Percentiles rank a stretch among this genome's conserved stretches.
phyloP scores from a whole-genome alignment of 495 filamentous ascomycete genomes.

The Podospora bellae-mahoneyi region DNA sequence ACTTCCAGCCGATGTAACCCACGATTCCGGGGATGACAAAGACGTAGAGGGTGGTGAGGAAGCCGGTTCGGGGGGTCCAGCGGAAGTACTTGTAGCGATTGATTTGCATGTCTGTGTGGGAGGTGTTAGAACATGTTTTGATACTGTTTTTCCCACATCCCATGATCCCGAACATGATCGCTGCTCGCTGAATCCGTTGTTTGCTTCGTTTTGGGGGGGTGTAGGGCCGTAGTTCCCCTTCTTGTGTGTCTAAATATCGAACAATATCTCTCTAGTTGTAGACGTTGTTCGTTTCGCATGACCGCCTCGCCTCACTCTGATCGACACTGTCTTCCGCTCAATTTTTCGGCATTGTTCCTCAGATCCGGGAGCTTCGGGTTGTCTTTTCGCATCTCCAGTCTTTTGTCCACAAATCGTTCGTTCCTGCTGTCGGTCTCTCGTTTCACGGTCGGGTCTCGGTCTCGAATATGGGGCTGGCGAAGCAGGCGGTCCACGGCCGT shows the following conservation, averaged over 20 bases:
- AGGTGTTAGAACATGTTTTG: slow-evolving; percentile 21
- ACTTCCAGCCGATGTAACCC: slow-evolving; percentile 66
- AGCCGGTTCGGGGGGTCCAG: slow-evolving; percentile 79
- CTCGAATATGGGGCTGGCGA: not conserved
- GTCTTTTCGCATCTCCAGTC: not conserved
- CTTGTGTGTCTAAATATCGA: no score
- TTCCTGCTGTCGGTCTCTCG: not conserved
- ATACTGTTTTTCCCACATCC: not conserved
- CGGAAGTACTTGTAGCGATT: slow-evolving; percentile 95
- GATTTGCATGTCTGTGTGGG: slow-evolving; percentile 66
- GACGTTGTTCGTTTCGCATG: no score
- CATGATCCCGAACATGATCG: not conserved
- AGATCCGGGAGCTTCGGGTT: no score
- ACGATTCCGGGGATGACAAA: slow-evolving; percentile 64
- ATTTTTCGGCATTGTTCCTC: not conserved
- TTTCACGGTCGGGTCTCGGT: not conserved
- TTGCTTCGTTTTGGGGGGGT: no score
- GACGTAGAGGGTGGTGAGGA: slow-evolving; percentile 71
- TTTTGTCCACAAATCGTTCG: not conserved
- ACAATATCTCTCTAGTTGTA: no score
- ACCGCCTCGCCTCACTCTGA: no score
- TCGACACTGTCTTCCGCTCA: not conserved
- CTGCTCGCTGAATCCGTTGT: no score
- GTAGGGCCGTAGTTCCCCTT: no score
- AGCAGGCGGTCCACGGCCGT: not conserved